Base-by-base conservation (phyloP, 768 basidiomycete species). In the Dendrothele bispora region DNA sequence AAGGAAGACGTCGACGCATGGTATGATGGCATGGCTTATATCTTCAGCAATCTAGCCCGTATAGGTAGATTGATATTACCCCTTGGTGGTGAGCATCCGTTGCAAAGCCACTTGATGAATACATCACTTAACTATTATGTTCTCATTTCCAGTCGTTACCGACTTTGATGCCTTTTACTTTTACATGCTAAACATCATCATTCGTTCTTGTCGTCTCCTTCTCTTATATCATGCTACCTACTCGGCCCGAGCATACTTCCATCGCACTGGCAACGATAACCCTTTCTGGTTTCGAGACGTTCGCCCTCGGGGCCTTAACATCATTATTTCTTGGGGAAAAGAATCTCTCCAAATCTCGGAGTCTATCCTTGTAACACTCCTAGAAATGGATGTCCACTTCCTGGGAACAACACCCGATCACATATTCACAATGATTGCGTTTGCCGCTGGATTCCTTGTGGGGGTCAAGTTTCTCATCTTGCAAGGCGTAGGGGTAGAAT, bases 381-480 rank as follows among this genome's bases (percentile, higher is more conserved):
- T 72, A 39, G 53, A 63, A 27, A 49, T 61, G 32, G 70, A 75
- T 38, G 42, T 60, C 10, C 52, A 52, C 0, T 48, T 68, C 14
- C 55, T 73, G 48, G 66, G 71, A 43, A 60, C 69, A 1, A 63
- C 69, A 8, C 71, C 71, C 2, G 73, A 73, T 51, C 57, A 54
- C 27, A 43, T 70, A 25, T 73, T 71, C 49, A 58, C 60, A 26
- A 71, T 74, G 73, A 55, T 73, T 32, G 60, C 65, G 1, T 63
- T 73, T 34, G 70, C 71, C 34, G 64, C 73, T 2, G 58, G 69
- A 5, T 67, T 44, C 25, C 24, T 51, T n/a, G 29, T 51, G 18
- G 48, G 48, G 10, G 36, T 22, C n/a, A 46, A 35, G 14, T 25
- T 46, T 18, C 45, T 46, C 12, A 36, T 46, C 26, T 7, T 38